Evolutionary conservation across 192 early-diverging fungal genomes (phyloP), one percentile per base, ranked within the genome.

Genomic region (Dispira simplex): DNA sequence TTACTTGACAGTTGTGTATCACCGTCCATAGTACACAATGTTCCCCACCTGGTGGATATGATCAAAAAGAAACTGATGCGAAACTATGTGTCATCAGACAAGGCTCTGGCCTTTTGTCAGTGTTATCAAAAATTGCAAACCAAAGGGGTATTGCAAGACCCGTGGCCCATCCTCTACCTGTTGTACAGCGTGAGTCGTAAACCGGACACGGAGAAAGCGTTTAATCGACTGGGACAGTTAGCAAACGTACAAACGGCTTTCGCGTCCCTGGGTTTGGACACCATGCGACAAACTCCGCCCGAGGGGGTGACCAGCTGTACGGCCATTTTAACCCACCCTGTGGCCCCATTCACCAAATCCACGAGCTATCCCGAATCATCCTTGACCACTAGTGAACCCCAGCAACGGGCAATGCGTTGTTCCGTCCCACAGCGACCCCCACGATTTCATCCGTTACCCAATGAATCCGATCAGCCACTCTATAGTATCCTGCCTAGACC

Each of bases 401-500:
- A 56, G 3, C 13, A 21, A 14, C 13, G 11, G 25, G 20, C 13
- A 9, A 14, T 25, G 8, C 25, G 20, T 14, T 12, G 12, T 28
- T 13, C 18, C 54, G 25, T 21, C 21, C 54, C 23, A 13, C 54
- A 14, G 54, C 54, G 2, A 56, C 54, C 54, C 54, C 49, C n/a
- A 56, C 54, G 12, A 26, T 28, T 21, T 12, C 25, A 14, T 13
- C 54, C 18, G 23, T 0, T 21, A 28, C 54, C 18, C 13, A 56
- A 21, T 28, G 12, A 25, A 26, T 9, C 16, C 2, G 20, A 56
- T 21, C 54, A 25, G 54, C 21, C 54, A 13, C 54, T 56, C 20
- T 56, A 18, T 28, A 8, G 3, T 21, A 13, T 9, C 13, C 25
- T 56, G 3, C 73, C 0, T 65, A 67, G 14, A 71, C 66, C 57